Conservation (phyloP, 495 filamentous ascomycete species). For the Eremomyces bilateralis region DNA sequence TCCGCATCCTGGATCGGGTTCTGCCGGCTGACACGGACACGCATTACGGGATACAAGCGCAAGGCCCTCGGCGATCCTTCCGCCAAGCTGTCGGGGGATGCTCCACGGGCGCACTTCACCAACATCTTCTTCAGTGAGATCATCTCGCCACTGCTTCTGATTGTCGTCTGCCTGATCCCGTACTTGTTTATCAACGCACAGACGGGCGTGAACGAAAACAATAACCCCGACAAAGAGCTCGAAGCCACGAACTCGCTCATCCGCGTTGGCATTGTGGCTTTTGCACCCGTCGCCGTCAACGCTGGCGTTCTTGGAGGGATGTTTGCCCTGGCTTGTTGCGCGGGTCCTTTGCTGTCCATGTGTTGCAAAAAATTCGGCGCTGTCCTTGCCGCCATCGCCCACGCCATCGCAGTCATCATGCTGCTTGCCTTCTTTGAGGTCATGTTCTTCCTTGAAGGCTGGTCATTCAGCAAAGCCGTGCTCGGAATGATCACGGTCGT, state of each 20-base stretch:
- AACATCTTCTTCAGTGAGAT: slow-evolving; percentile 91
- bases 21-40: slow-evolving; percentile 81
- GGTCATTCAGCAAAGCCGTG: slow-evolving; percentile 59
- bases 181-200: slow-evolving; percentile 95
- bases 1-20: slow-evolving; percentile 96
- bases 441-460: slow-evolving; percentile 85
- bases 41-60: slow-evolving; percentile 96
- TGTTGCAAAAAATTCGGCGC: slow-evolving; percentile 99
- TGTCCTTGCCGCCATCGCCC: slow-evolving; percentile 84
- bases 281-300: slow-evolving; percentile 78
- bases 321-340: slow-evolving; percentile 94
- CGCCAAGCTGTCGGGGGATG: slow-evolving; percentile 75
- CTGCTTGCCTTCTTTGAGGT: slow-evolving; percentile 78
- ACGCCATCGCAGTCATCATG: slow-evolving; percentile 70
- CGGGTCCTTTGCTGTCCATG: slow-evolving; percentile 90
- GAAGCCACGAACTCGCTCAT: slow-evolving; percentile 45
- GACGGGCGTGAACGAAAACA: slow-evolving; percentile 39
- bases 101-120: slow-evolving; percentile 68
- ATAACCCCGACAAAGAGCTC: slow-evolving; percentile 13
- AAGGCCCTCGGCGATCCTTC: slow-evolving; percentile 88
- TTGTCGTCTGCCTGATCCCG: slow-evolving; percentile 62
- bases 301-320: slow-evolving; percentile 58
- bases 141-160: slow-evolving; percentile 57
- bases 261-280: slow-evolving; percentile 61
- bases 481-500: slow-evolving; percentile 79